Conservation (phyloP, 495 filamentous ascomycete species). For the Aspergillus ellipticus region DNA sequence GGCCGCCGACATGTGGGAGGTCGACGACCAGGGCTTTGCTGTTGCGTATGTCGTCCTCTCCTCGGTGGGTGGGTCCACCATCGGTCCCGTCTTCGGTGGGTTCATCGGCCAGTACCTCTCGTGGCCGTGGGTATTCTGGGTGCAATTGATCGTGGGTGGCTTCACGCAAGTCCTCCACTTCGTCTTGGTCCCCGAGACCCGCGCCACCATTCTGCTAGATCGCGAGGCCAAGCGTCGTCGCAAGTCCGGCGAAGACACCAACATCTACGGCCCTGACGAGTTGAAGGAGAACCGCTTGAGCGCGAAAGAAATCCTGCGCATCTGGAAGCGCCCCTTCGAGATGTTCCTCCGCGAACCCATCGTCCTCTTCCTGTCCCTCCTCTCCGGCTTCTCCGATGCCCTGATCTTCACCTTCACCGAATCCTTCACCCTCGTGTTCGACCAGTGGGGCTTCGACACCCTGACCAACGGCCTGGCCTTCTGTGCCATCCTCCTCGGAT, state of each 20-base stretch:
- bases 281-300: constrained; percentile 24
- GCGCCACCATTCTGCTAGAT: constrained; percentile 59
- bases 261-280: constrained; percentile 58
- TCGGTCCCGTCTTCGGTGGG: constrained; percentile 73
- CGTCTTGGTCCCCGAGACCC: constrained; percentile 62
- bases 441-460: constrained; percentile 57
- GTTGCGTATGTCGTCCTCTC: constrained; percentile 68
- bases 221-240: constrained; percentile 56
- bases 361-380: constrained; percentile 60
- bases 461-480: constrained; percentile 55
- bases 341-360: constrained; percentile 73
- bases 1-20: constrained; percentile 63
- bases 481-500: constrained; percentile 54
- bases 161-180: constrained; percentile 60
- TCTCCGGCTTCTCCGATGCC: constrained; percentile 69
- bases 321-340: constrained; percentile 62
- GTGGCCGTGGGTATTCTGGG: constrained; percentile 72
- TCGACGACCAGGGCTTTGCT: constrained; percentile 55
- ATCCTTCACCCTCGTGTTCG: constrained; percentile 56
- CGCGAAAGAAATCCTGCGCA: constrained; percentile 40
- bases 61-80: constrained; percentile 63
- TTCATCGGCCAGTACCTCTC: constrained; percentile 56
- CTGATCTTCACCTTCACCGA: constrained; percentile 71
- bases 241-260: constrained; percentile 38
- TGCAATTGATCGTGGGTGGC: constrained; percentile 66